Evolutionary conservation across 2,329 filamentous ascomycete genomes (phyloP), one percentile per base, ranked within the genome.

Genomic region (Fusarium oligoseptatum): DNA sequence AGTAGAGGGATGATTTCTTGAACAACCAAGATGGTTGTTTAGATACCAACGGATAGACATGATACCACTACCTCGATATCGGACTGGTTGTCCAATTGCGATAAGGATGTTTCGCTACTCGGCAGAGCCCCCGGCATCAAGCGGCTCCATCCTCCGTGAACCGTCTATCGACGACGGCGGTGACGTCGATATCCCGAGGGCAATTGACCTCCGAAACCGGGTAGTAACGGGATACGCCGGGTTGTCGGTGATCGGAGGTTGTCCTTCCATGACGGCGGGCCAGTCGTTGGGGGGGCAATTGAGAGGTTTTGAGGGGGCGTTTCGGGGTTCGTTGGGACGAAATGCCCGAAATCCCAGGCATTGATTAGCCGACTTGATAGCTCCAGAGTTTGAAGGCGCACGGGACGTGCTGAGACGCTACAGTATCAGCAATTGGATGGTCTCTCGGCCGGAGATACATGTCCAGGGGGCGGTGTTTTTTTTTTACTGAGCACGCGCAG

Each of bases 161-260:
- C 52, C 55, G 63, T 60, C 48, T 22, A 39, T 60, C 36, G 56
- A 71, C 55, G 66, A 66, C 64, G 57, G 56, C 32, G 43, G 73
- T 78, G 76, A 78, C 73, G 71, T 77, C 66, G 68, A 64, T 64
- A 71, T 34, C 36, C 45, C 24, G 48, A 66, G 55, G 72, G 68
- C 58, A 72, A 75, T 76, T 48, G 15, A 71, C 27, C 43, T 70
- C 67, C 60, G 71, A 60, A 57, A 60, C 57, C 76, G 76, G 76
- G 71, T 78, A 78, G 64, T 67, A 66, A 71, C 76, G 76, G 76
- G 76, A 71, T 71, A 67, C 57, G 65, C 64, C 76, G 73, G 76
- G 63, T 67, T 39, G 58, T 71, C 68, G 65, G 60, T 48, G 66
- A 43, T 34, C 60, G 29, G 27, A 68, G 66, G 37, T 71, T 41